Evolutionary conservation across 2,329 filamentous ascomycete species (phyloP).

Genomic region (Colletotrichum siamense): DNA sequence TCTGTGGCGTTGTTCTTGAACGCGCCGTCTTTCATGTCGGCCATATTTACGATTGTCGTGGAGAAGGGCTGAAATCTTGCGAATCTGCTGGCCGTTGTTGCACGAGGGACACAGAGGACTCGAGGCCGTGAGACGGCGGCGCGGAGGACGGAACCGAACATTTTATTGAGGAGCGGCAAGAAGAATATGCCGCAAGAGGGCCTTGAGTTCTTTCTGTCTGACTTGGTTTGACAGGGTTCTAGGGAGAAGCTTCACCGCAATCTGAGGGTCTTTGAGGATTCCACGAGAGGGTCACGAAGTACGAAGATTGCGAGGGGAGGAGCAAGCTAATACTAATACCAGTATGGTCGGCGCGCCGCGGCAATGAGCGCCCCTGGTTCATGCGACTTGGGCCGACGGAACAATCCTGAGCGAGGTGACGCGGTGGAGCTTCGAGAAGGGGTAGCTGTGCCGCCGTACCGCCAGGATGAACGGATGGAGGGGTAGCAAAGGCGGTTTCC

Average conservation of each 20-base stretch:
- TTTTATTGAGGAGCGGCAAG: slow-evolving; percentile 8
- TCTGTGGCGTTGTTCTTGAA: slow-evolving; percentile 65
- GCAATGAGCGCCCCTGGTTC: slow-evolving; percentile 12
- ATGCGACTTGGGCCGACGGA: slow-evolving; percentile 4
- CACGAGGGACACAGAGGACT: slow-evolving; percentile 2
- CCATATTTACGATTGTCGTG: slow-evolving; percentile 32
- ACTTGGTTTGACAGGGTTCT: slow-evolving; percentile 9
- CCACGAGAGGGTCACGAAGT: neutral
- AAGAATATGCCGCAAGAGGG: slow-evolving; percentile 13
- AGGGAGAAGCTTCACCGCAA: slow-evolving; percentile 17
- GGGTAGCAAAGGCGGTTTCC: neutral
- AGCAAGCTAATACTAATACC: slow-evolving; percentile 16
- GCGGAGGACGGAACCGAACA: slow-evolving; percentile 16
- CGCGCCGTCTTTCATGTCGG: slow-evolving; percentile 49
- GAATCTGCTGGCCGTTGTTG: neutral
- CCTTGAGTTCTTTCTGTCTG: neutral
- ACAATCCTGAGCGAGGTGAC: slow-evolving; percentile 18
- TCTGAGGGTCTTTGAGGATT: slow-evolving; percentile 2
- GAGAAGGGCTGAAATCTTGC: slow-evolving; percentile 17
- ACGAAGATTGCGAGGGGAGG: neutral
- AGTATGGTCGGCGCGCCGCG: slow-evolving; percentile 9
- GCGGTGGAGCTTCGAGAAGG: slow-evolving; percentile 6
- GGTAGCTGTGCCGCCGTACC: neutral
- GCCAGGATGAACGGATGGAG: neutral
- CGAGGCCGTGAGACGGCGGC: slow-evolving; percentile 12